phyloP scores from a whole-genome alignment of 1,284 basidiomycete genomes.

The Anthracocystis walkeri region DNA sequence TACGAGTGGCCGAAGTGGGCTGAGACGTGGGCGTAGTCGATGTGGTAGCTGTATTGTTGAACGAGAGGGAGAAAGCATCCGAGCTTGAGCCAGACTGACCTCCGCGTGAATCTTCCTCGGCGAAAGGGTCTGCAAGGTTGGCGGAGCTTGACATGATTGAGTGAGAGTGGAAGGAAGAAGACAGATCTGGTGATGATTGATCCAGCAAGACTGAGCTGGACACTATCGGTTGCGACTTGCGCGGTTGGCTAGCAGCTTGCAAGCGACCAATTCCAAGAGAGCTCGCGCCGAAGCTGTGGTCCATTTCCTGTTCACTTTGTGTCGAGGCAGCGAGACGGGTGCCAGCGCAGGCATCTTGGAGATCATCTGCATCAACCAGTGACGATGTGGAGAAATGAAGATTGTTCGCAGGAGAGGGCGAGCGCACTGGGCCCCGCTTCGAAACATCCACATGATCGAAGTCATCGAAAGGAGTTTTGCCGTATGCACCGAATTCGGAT shows the following conservation, averaged over 20 bases:
- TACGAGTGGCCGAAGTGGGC: neutral
- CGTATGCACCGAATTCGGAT: conserved; percentile 44
- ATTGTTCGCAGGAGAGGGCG: conserved; percentile 12
- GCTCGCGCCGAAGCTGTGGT: conserved; percentile 28
- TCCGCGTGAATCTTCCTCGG: conserved; percentile 10
- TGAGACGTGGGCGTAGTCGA: neutral
- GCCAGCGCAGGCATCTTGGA: neutral
- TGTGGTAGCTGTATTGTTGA: too few species aligned
- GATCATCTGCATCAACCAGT: conserved; percentile 16
- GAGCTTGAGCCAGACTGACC: neutral
- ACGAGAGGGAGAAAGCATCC: too few species aligned
- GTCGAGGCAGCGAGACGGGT: neutral
- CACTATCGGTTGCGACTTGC: neutral
- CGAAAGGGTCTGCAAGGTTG: conserved; percentile 51
- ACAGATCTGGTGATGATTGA: neutral
- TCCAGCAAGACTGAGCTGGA: neutral
- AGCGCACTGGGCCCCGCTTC: neutral
- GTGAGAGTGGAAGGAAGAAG: conserved; percentile 14
- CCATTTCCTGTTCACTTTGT: conserved; percentile 4
- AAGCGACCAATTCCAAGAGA: conserved; percentile 46
- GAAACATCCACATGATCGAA: neutral
- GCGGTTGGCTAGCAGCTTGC: conserved; percentile 11
- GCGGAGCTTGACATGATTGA: conserved; percentile 53
- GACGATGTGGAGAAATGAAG: conserved; percentile 27
- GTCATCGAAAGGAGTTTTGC: conserved; percentile 1